Percentiles rank a stretch among this genome's conserved stretches.
These are phyloP conservation scores for Phaeomoniella chlamydospora DNA, from an alignment of 2,329 filamentous ascomycete species.

Conservation along the genomic window DNA sequence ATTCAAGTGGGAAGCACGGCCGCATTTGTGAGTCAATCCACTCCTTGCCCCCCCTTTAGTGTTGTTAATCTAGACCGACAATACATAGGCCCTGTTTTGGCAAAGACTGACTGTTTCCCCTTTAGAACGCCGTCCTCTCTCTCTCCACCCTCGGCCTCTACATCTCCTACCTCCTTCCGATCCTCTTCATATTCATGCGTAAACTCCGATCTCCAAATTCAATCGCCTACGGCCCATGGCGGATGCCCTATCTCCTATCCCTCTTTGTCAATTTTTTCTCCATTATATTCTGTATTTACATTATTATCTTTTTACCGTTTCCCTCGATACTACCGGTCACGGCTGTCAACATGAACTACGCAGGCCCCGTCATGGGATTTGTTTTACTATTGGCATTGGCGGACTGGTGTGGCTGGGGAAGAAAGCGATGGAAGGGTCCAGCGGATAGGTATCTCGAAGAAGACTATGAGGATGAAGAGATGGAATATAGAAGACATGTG, in stretches of 20 bases:
- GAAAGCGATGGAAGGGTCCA: constrained; percentile 1
- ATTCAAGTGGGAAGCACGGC: constrained; percentile 12
- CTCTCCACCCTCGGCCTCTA: constrained; percentile 23
- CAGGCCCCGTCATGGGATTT: constrained; percentile 8
- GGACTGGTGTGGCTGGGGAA: constrained; percentile 7
- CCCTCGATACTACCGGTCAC: constrained; percentile 16
- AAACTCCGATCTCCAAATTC: constrained; percentile 7
- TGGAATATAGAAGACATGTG: no score
- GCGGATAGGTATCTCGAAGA: constrained; percentile 1
- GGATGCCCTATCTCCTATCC: constrained; percentile 7
- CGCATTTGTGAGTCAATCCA: constrained; percentile 14
- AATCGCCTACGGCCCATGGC: constrained; percentile 13
- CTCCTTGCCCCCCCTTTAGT: constrained; percentile 9
- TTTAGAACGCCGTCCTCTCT: constrained; percentile 5
- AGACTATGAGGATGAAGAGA: background rate
- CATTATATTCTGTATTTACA: constrained; percentile 16
- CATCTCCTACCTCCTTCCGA: constrained; percentile 30
- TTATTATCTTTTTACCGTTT: constrained; percentile 17
- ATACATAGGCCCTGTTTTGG: no score
- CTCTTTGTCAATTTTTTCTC: constrained; percentile 14
- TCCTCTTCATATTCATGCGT: constrained; percentile 28
- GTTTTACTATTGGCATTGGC: constrained; percentile 7
- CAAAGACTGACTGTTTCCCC: constrained; percentile 19
- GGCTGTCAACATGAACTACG: constrained; percentile 19
- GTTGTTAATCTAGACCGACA: background rate